These are phyloP conservation scores for Marasmius tenuissimus DNA, from an alignment of 1,284 basidiomycete genomes.

Conservation along the genomic window DNA sequence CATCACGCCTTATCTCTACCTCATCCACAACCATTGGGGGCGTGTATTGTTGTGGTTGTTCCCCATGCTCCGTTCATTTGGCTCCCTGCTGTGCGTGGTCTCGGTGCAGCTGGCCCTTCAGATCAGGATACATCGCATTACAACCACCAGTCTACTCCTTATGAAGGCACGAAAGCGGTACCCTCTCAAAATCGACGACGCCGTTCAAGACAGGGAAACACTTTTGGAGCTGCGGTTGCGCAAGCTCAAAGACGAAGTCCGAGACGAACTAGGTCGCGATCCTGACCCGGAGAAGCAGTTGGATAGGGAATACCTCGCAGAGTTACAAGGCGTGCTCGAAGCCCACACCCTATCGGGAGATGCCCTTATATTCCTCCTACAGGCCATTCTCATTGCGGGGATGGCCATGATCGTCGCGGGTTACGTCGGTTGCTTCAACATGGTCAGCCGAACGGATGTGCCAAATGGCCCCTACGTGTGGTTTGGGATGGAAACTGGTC, in stretches of 20 bases:
- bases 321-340: background rate
- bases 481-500: background rate
- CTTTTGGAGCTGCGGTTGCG: background rate
- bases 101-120: background rate
- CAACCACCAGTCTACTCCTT: background rate
- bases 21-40: background rate
- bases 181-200: background rate
- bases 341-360: background rate
- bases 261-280: background rate
- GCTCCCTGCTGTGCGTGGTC: background rate
- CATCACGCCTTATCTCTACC: background rate
- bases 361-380: background rate
- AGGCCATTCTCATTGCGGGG: slow-evolving; percentile 1
- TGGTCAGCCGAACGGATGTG: background rate
- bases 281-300: too few species aligned
- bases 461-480: background rate
- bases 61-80: background rate
- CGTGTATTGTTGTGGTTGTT: background rate
- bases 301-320: too few species aligned
- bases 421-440: slow-evolving; percentile 9
- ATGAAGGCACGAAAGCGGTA: background rate
- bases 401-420: slow-evolving; percentile 1
- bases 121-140: background rate
- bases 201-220: background rate
- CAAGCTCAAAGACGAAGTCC: background rate